These are phyloP conservation scores for Yarrowia sp. DNA, from an alignment of 805 yeast species.

Conservation along the genomic window DNA sequence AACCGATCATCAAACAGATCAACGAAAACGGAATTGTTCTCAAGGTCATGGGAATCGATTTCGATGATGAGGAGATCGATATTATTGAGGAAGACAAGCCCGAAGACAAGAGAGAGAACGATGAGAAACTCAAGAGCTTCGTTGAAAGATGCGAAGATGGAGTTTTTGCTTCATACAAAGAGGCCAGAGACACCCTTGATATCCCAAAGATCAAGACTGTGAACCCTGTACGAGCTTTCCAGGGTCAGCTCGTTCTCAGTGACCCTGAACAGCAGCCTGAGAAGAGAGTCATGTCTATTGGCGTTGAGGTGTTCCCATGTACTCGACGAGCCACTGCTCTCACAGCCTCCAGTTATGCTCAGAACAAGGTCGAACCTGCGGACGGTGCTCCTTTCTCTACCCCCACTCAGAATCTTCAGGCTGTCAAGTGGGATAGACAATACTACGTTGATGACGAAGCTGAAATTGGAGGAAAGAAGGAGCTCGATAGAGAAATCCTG, in stretches of 20 bases:
- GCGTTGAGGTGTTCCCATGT: slow-evolving; percentile 43
- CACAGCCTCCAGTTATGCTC: slow-evolving; percentile 38
- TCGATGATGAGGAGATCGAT: slow-evolving; percentile 37
- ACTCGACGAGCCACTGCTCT: slow-evolving; percentile 41
- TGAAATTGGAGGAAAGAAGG: slow-evolving; percentile 45
- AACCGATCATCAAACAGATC: slow-evolving; percentile 37
- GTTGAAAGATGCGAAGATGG: slow-evolving; percentile 31
- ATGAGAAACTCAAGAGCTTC: slow-evolving; percentile 6
- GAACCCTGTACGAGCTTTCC: slow-evolving; percentile 57
- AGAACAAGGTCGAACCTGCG: neutral
- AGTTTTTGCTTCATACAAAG: slow-evolving; percentile 41
- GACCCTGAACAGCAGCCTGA: slow-evolving; percentile 47
- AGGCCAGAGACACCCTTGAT: slow-evolving; percentile 41
- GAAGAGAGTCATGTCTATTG: slow-evolving; percentile 44
- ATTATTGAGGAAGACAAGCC: slow-evolving; percentile 7
- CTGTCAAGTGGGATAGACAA: slow-evolving; percentile 40
- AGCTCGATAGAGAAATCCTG: slow-evolving; percentile 54
- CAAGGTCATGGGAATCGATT: slow-evolving; percentile 42
- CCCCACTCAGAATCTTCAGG: slow-evolving; percentile 4
- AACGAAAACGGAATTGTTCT: slow-evolving; percentile 40
- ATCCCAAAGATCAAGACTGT: slow-evolving; percentile 52
- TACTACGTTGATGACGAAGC: slow-evolving; percentile 45
- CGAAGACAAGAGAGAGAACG: slow-evolving; percentile 37
- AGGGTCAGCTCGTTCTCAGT: slow-evolving; percentile 61
- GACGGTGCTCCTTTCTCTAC: neutral